Conservation (phyloP, 495 filamentous ascomycete species). For the Pyrenula massariospora region DNA sequence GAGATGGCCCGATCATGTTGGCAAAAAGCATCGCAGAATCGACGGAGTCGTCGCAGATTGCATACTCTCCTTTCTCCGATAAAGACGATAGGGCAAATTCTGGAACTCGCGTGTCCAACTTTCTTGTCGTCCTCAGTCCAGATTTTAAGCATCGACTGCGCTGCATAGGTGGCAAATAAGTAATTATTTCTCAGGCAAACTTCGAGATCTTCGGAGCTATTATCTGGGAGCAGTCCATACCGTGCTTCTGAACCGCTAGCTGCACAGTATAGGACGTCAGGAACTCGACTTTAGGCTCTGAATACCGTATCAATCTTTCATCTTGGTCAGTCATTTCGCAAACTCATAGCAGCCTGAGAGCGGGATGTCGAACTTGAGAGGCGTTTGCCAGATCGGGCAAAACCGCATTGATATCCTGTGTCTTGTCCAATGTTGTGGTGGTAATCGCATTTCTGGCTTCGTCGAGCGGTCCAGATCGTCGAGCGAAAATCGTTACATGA, state of each 20-base stretch:
- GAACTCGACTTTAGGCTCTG: slow-evolving; percentile 6
- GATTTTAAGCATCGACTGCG: slow-evolving; percentile 3
- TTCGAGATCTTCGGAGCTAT: background rate
- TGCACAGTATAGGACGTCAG: slow-evolving; percentile 9
- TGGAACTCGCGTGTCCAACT: background rate
- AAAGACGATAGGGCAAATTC: slow-evolving; percentile 7
- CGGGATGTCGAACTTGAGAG: background rate
- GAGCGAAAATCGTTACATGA: slow-evolving; percentile 14
- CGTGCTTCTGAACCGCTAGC: slow-evolving; percentile 5
- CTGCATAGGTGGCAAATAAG: slow-evolving; percentile 9
- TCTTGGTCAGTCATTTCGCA: slow-evolving; percentile 1
- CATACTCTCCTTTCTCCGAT: slow-evolving; percentile 5
- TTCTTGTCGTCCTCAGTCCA: slow-evolving; percentile 8
- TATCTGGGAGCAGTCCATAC: slow-evolving; percentile 3
- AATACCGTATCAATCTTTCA: slow-evolving; percentile 10
- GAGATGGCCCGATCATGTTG: slow-evolving; percentile 13
- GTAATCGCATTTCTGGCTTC: slow-evolving; percentile 13
- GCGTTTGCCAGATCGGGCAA: background rate
- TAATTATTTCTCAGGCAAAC: slow-evolving; percentile 10
- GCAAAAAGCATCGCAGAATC: slow-evolving; percentile 11
- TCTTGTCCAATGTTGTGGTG: slow-evolving; percentile 6
- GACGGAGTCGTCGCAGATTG: slow-evolving; percentile 7
- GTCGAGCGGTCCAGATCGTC: slow-evolving; percentile 9
- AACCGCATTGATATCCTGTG: background rate
- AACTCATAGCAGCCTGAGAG: background rate